These are phyloP conservation scores for Trichophaea hybrida DNA, from an alignment of 2,329 filamentous ascomycete species.

Conservation along the genomic window DNA sequence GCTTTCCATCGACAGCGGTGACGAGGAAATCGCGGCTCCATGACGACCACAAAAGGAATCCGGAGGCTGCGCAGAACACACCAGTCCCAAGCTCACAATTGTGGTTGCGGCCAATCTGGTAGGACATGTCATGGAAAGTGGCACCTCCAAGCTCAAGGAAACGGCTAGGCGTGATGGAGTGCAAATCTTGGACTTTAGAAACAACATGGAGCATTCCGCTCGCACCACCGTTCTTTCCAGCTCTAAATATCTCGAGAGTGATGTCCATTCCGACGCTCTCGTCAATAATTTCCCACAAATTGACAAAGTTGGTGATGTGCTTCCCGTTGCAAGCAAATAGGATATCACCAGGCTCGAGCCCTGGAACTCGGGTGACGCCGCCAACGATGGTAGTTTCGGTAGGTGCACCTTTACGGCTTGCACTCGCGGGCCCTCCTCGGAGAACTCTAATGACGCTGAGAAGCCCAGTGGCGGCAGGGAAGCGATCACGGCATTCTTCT, in stretches of 20 bases:
- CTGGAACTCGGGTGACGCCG: slow-evolving; percentile 22
- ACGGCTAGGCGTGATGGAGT: slow-evolving; percentile 26
- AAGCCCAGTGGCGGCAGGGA: slow-evolving; percentile 23
- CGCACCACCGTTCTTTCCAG: slow-evolving; percentile 18
- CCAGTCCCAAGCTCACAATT: slow-evolving; percentile 26
- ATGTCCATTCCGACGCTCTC: slow-evolving; percentile 26
- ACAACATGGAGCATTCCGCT: slow-evolving; percentile 20
- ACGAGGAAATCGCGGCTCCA: slow-evolving; percentile 27
- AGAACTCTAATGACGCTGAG: slow-evolving; percentile 26
- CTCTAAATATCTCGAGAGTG: slow-evolving; percentile 24
- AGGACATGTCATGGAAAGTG: slow-evolving; percentile 27
- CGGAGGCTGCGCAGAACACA: slow-evolving; percentile 27
- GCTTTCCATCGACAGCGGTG: slow-evolving; percentile 26
- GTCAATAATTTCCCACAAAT: slow-evolving; percentile 28
- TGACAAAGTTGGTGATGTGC: slow-evolving; percentile 53
- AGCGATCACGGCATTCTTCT: slow-evolving; percentile 24
- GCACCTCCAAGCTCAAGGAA: slow-evolving; percentile 28
- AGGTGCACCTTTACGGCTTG: slow-evolving; percentile 11
- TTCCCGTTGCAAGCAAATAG: slow-evolving; percentile 81
- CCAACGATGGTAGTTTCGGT: slow-evolving; percentile 13
- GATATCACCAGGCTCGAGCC: slow-evolving; percentile 51
- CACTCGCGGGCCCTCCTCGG: slow-evolving; percentile 26
- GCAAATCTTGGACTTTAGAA: slow-evolving; percentile 27
- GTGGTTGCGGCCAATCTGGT: slow-evolving; percentile 26
- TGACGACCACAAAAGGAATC: slow-evolving; percentile 27